Evolutionary conservation across 331 rosid genomes (phyloP).

Genomic region (Saraca asoca): DNA sequence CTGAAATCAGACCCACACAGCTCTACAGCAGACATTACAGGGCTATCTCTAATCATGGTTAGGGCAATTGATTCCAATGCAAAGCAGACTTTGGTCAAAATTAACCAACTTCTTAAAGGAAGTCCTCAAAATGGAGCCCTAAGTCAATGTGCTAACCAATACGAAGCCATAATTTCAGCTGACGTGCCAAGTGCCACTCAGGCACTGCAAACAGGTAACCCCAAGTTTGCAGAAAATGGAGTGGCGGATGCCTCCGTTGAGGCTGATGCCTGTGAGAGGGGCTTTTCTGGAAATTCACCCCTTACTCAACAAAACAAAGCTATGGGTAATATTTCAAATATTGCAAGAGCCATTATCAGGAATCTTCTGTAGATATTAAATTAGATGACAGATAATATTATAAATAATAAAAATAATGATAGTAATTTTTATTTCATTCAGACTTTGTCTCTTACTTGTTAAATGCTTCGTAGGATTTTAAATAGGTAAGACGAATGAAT

Average conservation of each 20-base stretch:
- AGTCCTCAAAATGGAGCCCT: background rate
- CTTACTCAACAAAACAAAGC: too few species aligned
- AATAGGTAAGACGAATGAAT: too few species aligned
- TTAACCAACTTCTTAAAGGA: conserved; percentile 7
- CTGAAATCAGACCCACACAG: conserved; percentile 29
- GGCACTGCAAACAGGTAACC: conserved; percentile 21
- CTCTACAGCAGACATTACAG: conserved; percentile 18
- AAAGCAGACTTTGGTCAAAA: background rate
- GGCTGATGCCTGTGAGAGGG: background rate
- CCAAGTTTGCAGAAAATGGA: conserved; percentile 24
- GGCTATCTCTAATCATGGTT: conserved; percentile 34
- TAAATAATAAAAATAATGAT: too few species aligned
- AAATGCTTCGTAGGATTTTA: too few species aligned
- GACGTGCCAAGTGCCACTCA: conserved; percentile 28
- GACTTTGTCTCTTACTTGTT: too few species aligned
- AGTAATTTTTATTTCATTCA: too few species aligned
- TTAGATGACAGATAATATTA: too few species aligned
- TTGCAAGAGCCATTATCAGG: too few species aligned
- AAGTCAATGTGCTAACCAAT: background rate
- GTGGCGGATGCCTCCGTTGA: conserved; percentile 1
- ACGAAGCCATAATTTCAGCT: background rate
- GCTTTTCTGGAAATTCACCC: too few species aligned
- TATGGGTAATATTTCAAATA: too few species aligned
- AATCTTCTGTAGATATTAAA: too few species aligned
- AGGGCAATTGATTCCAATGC: conserved; percentile 23